phyloP scores from a whole-genome alignment of 179 eudicot genomes.

The Silene coronaria region DNA sequence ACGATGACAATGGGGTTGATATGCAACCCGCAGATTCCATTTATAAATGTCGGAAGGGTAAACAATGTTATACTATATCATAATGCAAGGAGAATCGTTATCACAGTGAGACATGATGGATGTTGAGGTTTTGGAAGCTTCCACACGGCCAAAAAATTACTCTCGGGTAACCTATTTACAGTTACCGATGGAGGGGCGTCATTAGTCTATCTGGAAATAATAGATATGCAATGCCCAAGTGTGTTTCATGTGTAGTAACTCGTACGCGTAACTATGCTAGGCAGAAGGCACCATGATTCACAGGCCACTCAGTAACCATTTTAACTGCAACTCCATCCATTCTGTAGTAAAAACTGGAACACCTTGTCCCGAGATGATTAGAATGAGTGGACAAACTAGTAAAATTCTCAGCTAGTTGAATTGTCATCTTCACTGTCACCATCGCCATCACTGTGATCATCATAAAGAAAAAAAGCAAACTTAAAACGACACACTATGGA shows the following conservation, averaged over 20 bases:
- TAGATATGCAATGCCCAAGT: not conserved
- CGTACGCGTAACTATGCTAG: not conserved
- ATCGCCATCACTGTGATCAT: conserved; percentile 66
- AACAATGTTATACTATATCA: not conserved
- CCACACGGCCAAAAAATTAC: conserved; percentile 24
- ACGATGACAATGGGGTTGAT: not conserved
- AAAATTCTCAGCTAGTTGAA: conserved; percentile 34
- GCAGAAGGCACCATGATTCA: not conserved
- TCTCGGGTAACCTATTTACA: conserved; percentile 26
- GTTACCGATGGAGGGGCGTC: conserved; percentile 21
- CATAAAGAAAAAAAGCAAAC: not conserved
- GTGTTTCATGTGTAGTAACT: conserved; percentile 9
- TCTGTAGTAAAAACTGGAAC: conserved; percentile 2
- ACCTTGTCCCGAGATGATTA: no score
- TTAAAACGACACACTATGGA: no score
- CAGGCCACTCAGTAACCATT: conserved; percentile 7
- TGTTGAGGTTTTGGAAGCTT: conserved; percentile 6
- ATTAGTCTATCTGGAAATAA: not conserved
- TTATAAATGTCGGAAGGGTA: not conserved
- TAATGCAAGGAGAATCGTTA: not conserved
- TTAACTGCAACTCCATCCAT: conserved; percentile 13
- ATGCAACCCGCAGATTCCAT: not conserved
- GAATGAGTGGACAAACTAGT: not conserved
- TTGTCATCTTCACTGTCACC: conserved; percentile 75
- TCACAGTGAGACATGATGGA: conserved; percentile 12